Base-by-base conservation (phyloP, 2,329 filamentous ascomycete genomes). In the Orbilia oligospora region DNA sequence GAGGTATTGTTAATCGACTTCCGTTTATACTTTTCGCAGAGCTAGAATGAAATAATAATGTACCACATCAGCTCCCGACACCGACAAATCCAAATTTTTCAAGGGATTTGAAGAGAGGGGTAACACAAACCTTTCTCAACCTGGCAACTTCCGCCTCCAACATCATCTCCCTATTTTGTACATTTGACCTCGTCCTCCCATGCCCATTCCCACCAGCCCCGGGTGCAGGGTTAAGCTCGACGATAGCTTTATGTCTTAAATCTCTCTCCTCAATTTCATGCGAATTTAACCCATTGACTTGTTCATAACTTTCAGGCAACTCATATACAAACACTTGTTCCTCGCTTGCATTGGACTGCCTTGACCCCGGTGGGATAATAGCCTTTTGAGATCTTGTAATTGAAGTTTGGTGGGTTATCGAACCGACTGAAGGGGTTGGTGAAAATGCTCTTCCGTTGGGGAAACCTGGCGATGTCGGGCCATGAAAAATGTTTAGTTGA, bases 181-280 rank as follows among this genome's bases (percentile, higher is more conserved):
- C 33, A 61, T 71, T 71, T 14, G 67, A 61, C 51, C 36, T 30
- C 6, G 66, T 71, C 33, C 73, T 61, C 20, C 16, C 48, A 20
- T 77, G 73, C n/a, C 24, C 38, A 22, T 30, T 14, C 18, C 44
- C 44, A 8, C 48, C 22, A 61, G 24, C 20, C 10, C 51, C 51
- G 5, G 61, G 44, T 4, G 58, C 27, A 20, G 73, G 51, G 41
- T 68, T 77, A 12, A 77, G 22, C 22, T 77, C 73, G 0, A 77
- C 67, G 0, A 77, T 33, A 20, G 73, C 73, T 49, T 77, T 77
- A 49, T 77, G 58, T 22, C 61, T 71, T 10, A 77, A 49, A 67
- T 77, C 73, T 33, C 41, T 71, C 20, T 77, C 73, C 27, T 77
- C 73, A 16, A 77, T 77, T 49, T 77, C 67, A 55, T 67, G 67